phyloP scores from a whole-genome alignment of 2,329 filamentous ascomycete genomes.

The Aplosporella prunicola region DNA sequence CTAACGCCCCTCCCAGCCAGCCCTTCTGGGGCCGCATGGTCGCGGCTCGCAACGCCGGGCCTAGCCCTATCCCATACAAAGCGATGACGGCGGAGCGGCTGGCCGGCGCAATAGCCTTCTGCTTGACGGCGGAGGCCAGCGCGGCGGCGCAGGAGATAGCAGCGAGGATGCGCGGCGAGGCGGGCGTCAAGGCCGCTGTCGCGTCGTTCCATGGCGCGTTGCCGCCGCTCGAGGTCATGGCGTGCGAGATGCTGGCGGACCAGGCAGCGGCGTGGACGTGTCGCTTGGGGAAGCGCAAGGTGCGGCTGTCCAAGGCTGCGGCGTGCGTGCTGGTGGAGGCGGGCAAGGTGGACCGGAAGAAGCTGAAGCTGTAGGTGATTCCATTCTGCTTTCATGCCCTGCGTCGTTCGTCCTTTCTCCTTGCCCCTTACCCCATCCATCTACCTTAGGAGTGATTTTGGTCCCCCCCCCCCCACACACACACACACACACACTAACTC shows the following conservation, averaged over 20 bases:
- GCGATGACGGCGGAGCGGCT: constrained; percentile 36
- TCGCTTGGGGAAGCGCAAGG: constrained; percentile 23
- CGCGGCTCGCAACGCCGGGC: constrained; percentile 40
- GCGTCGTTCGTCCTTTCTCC: too few relatives aligned
- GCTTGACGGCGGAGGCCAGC: constrained; percentile 30
- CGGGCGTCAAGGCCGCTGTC: constrained; percentile 33
- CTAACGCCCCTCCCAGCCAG: constrained; percentile 30
- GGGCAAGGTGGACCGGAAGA: constrained; percentile 55
- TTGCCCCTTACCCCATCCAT: not conserved
- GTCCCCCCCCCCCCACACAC: too few relatives aligned
- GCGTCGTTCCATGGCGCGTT: constrained; percentile 43
- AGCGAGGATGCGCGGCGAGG: constrained; percentile 33
- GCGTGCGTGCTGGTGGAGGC: constrained; percentile 58
- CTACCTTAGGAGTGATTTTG: constrained; percentile 15
- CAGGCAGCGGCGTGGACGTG: constrained; percentile 59
- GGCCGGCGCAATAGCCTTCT: constrained; percentile 37
- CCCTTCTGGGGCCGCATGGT: constrained; percentile 48
- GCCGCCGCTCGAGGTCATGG: constrained; percentile 25
- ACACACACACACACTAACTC: constrained; percentile 1
- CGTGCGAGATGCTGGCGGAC: constrained; percentile 60
- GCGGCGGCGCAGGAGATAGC: constrained; percentile 31
- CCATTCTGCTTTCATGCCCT: too few relatives aligned
- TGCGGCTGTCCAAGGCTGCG: constrained; percentile 62
- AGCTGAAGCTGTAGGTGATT: constrained; percentile 55
- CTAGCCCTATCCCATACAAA: constrained; percentile 39